Percentiles rank a stretch among this genome's conserved stretches.
phyloP scores from a whole-genome alignment of 1,139 yeast genomes.

The Barnettozyma hawaiiensis region DNA sequence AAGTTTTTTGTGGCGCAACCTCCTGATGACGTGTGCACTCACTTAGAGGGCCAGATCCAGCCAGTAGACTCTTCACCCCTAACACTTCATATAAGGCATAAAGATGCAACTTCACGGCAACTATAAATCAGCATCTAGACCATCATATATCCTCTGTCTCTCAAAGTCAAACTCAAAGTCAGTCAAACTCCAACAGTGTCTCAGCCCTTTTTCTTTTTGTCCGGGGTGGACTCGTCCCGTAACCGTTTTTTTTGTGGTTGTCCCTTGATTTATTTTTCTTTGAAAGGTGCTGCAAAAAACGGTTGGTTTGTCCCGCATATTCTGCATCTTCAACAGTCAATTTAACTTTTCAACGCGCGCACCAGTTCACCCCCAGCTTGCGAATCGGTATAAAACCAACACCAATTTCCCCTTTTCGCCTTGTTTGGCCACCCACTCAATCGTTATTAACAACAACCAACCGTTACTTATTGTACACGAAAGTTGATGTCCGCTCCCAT shows the following conservation, averaged over 20 bases:
- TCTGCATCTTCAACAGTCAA: neutral
- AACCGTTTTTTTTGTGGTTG: neutral
- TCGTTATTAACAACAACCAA: neutral
- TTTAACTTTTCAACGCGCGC: neutral
- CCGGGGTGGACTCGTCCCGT: neutral
- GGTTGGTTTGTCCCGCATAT: conserved; percentile 4
- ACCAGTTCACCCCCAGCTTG: neutral
- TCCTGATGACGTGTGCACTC: too few relatives aligned
- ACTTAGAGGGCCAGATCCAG: too few relatives aligned
- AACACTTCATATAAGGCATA: too few relatives aligned
- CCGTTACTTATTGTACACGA: neutral
- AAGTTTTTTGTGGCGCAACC: too few relatives aligned
- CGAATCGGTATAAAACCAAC: neutral
- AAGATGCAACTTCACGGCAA: too few relatives aligned
- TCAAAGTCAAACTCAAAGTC: too few relatives aligned
- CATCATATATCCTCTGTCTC: too few relatives aligned
- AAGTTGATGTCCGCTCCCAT: neutral
- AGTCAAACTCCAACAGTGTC: too few relatives aligned
- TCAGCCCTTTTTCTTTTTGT: neutral
- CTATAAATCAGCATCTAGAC: too few relatives aligned
- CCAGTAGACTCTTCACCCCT: too few relatives aligned
- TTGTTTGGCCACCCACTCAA: neutral
- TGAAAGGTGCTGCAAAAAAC: conserved; percentile 6
- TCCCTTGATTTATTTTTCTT: neutral
- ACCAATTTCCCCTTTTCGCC: neutral